Percentiles rank a stretch among this genome's conserved stretches.
phyloP scores from a whole-genome alignment of 345 rosid species.

The Rhodamnia argentea region DNA sequence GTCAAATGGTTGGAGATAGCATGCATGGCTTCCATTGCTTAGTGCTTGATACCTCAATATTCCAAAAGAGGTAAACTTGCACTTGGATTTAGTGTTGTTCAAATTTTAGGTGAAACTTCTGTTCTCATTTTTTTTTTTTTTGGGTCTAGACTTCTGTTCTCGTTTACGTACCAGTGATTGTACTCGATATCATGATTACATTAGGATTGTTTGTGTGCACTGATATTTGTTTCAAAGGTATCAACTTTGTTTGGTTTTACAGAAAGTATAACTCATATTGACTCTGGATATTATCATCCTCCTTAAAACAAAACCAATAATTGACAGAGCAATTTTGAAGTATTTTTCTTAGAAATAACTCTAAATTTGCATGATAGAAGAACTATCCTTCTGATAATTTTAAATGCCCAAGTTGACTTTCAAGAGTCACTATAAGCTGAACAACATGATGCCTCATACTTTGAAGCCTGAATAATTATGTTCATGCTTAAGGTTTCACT shows the following conservation, averaged over 20 bases:
- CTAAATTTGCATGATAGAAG: neutral
- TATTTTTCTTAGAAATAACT: neutral
- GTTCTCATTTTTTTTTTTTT: too few species aligned
- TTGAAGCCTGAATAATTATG: neutral
- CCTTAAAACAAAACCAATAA: neutral
- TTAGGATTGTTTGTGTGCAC: neutral
- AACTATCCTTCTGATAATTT: too few species aligned
- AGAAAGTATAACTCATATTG: neutral
- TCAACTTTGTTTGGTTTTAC: neutral
- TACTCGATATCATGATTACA: neutral
- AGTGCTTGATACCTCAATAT: slow-evolving; percentile 73
- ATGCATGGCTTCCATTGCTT: slow-evolving; percentile 63
- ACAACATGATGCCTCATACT: neutral
- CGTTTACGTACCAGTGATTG: neutral
- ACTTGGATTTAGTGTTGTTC: neutral
- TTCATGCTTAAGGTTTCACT: neutral
- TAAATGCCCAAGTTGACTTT: neutral
- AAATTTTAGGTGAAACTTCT: neutral
- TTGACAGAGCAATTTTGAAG: neutral
- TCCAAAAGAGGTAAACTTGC: slow-evolving; percentile 46
- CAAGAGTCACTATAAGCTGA: neutral
- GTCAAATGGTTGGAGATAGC: slow-evolving; percentile 17
- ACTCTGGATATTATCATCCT: neutral
- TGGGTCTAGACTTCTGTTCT: too few species aligned
- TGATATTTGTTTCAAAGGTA: neutral